phyloP scores from a whole-genome alignment of 2,329 filamentous ascomycete species.

The Nectriaceae sp. region DNA sequence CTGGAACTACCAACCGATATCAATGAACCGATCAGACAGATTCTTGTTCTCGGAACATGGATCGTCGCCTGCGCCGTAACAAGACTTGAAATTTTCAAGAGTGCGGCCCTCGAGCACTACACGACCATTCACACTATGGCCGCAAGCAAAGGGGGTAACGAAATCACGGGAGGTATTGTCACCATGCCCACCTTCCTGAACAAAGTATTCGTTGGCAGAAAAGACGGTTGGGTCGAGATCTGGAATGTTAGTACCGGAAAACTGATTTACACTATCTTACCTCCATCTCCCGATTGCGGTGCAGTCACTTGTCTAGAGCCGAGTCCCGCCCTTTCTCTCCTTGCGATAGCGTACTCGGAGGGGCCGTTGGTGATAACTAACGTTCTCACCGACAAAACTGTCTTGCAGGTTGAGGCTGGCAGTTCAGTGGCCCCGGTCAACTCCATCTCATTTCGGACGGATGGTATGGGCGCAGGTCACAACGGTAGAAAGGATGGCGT shows the following conservation, averaged over 20 bases:
- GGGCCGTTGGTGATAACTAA: slow-evolving; percentile 82
- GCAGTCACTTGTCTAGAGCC: slow-evolving; percentile 86
- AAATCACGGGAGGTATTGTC: slow-evolving; percentile 76
- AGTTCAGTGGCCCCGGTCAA: slow-evolving; percentile 68
- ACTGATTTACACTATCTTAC: slow-evolving; percentile 85
- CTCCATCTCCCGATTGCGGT: slow-evolving; percentile 71
- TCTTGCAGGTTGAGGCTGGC: slow-evolving; percentile 70
- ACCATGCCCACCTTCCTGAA: slow-evolving; percentile 95
- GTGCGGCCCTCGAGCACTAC: slow-evolving; percentile 81
- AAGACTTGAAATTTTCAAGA: slow-evolving; percentile 88
- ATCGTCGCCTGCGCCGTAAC: slow-evolving; percentile 77
- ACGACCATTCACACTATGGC: slow-evolving; percentile 72
- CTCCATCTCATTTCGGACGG: slow-evolving; percentile 87
- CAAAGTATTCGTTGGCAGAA: slow-evolving; percentile 87
- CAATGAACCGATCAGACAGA: slow-evolving; percentile 70
- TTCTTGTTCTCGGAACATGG: slow-evolving; percentile 89
- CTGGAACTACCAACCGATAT: slow-evolving; percentile 68
- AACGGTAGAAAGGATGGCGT: slow-evolving; percentile 85
- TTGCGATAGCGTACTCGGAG: slow-evolving; percentile 84
- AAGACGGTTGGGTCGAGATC: slow-evolving; percentile 89
- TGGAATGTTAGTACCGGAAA: slow-evolving; percentile 96
- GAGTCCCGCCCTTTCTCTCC: slow-evolving; percentile 77
- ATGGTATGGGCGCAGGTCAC: slow-evolving; percentile 83
- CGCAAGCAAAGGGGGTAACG: slow-evolving; percentile 58
- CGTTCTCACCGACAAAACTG: slow-evolving; percentile 72